phyloP scores from a whole-genome alignment of 2,329 filamentous ascomycete species.

The Colletotrichum plurivorum region DNA sequence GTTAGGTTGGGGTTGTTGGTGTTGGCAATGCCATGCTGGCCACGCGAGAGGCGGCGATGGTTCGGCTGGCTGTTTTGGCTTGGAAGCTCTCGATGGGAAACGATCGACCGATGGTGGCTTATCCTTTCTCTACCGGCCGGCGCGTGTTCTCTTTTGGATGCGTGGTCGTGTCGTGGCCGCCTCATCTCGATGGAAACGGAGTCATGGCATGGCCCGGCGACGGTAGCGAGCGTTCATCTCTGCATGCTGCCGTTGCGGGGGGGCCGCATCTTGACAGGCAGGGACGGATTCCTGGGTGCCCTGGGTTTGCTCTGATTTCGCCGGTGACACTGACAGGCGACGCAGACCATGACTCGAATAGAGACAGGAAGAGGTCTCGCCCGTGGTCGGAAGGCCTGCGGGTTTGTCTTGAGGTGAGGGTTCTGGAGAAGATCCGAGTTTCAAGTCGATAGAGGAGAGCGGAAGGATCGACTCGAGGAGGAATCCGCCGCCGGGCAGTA shows the following conservation, averaged over 20 bases:
- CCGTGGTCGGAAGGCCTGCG: constrained; percentile 26
- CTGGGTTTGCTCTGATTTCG: not conserved
- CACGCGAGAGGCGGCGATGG: constrained; percentile 5
- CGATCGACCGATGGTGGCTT: not conserved
- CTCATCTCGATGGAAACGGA: not conserved
- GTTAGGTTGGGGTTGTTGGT: not conserved
- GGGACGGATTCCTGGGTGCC: constrained; percentile 8
- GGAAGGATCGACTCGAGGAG: not conserved
- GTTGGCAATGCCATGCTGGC: not conserved
- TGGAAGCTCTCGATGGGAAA: constrained; percentile 4
- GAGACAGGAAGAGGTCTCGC: constrained; percentile 20
- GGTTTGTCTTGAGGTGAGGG: constrained; percentile 15
- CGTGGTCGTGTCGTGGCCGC: constrained; percentile 1
- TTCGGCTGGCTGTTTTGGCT: not conserved
- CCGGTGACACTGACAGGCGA: constrained; percentile 10
- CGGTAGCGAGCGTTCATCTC: constrained; percentile 13
- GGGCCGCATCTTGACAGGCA: not conserved
- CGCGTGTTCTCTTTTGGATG: not conserved
- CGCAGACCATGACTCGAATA: constrained; percentile 28
- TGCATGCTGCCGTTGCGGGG: constrained; percentile 11
- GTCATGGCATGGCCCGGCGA: not conserved
- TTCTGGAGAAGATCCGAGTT: constrained; percentile 33
- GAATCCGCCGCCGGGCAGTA: constrained; percentile 8
- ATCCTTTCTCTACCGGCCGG: no score
- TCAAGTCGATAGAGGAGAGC: constrained; percentile 10